Evolutionary conservation across 139 green algal genomes (phyloP).

Genomic region (Tetradesmus lagerheimii): DNA sequence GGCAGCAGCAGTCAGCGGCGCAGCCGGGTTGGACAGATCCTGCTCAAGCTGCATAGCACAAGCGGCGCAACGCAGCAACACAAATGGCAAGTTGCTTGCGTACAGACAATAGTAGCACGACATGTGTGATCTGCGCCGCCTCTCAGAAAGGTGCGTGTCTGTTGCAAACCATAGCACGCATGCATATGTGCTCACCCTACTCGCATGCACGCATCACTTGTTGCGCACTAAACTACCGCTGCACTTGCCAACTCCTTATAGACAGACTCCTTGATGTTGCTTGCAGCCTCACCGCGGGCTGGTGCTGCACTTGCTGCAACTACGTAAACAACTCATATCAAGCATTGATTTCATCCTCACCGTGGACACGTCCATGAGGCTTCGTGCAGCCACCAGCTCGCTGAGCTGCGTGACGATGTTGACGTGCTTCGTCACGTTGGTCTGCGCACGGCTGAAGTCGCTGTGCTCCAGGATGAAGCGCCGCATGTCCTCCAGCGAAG

Average conservation of each 20-base stretch:
- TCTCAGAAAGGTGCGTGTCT: too few relatives aligned
- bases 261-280: too few relatives aligned
- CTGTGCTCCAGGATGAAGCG: conserved; percentile 86
- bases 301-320: too few relatives aligned
- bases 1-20: conserved; percentile 50
- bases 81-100: too few relatives aligned
- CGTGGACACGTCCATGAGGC: conserved; percentile 81
- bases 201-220: too few relatives aligned
- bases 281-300: not conserved
- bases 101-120: too few relatives aligned
- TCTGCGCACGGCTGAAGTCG: conserved; percentile 78
- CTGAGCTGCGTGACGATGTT: conserved; percentile 86
- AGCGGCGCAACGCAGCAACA: too few relatives aligned
- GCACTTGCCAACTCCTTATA: too few relatives aligned
- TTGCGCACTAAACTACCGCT: too few relatives aligned
- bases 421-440: conserved; percentile 91
- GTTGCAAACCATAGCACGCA: not conserved
- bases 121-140: too few relatives aligned
- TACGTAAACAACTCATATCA: too few relatives aligned
- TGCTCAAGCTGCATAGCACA: conserved; percentile 82
- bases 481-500: conserved; percentile 89
- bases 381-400: conserved; percentile 65
- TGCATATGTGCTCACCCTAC: not conserved
- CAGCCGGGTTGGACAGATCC: conserved; percentile 84
- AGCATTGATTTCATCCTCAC: conserved; percentile 46